Conservation (phyloP, 1,139 yeast genomes). For the Candida buenavistaensis region DNA sequence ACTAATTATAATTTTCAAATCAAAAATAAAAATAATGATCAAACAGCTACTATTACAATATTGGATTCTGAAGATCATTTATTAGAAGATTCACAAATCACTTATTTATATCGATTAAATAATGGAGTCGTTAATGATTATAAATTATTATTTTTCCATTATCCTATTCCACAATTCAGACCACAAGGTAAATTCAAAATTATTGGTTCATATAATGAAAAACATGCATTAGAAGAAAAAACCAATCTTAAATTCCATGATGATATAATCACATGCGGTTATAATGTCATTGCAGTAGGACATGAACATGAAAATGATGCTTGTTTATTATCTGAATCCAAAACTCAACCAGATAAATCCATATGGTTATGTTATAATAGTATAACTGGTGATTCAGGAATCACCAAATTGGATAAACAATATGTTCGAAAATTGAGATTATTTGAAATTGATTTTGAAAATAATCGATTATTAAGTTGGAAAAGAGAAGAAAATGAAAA, state of each 20-base stretch:
- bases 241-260: conserved; percentile 35
- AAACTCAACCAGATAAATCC: conserved; percentile 12
- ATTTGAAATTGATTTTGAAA: conserved; percentile 33
- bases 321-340: conserved; percentile 34
- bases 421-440: conserved; percentile 37
- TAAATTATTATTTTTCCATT: conserved; percentile 48
- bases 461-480: conserved; percentile 37
- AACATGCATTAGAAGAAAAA: conserved; percentile 35
- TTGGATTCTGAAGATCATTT: conserved; percentile 34
- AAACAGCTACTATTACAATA: conserved; percentile 29
- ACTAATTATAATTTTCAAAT: conserved; percentile 37
- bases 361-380: conserved; percentile 46
- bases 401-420: conserved; percentile 23
- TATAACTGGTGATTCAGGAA: conserved; percentile 40
- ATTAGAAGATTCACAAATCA: conserved; percentile 34
- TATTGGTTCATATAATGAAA: conserved; percentile 50
- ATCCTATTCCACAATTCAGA: conserved; percentile 53
- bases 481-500: conserved; percentile 32
- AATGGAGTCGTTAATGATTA: conserved; percentile 15
- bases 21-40: conserved; percentile 13
- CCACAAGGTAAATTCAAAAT: conserved; percentile 49
- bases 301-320: conserved; percentile 60
- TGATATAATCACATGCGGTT: conserved; percentile 39
- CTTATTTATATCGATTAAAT: conserved; percentile 25
- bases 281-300: conserved; percentile 50